phyloP scores from a whole-genome alignment of 2,329 filamentous ascomycete genomes.

The Trichoderma atrobrunneum region DNA sequence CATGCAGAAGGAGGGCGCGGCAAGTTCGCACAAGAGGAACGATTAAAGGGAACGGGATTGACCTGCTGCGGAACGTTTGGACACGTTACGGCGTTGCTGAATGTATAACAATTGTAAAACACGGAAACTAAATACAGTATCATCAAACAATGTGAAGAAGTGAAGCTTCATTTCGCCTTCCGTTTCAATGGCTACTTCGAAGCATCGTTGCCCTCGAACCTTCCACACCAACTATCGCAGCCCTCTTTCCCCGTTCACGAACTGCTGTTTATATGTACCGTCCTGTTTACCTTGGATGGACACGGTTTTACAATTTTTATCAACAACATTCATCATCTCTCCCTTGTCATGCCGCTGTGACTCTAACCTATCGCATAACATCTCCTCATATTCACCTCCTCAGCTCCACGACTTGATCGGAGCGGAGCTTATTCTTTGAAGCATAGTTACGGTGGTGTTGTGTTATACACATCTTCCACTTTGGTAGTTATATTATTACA shows the following conservation, averaged over 20 bases:
- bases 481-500: not conserved
- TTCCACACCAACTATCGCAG: not conserved
- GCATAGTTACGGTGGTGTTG: not conserved
- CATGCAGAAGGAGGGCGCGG: conserved; percentile 62
- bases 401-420: not conserved
- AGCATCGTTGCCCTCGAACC: not conserved
- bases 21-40: conserved; percentile 36
- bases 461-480: not conserved
- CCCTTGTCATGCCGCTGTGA: not conserved
- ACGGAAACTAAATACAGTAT: not conserved
- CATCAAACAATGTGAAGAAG: not conserved
- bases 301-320: not conserved
- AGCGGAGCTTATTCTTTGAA: not conserved
- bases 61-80: not conserved
- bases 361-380: not conserved
- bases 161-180: not conserved
- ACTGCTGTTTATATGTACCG: not conserved
- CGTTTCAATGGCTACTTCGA: not conserved
- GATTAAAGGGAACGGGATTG: not conserved
- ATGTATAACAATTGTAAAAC: conserved; percentile 1
- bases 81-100: not conserved
- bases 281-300: not conserved
- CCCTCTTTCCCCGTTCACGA: not conserved
- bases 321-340: not conserved
- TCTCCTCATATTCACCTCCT: not conserved